Evolutionary conservation across 73 alveolate species (phyloP), one percentile per base, ranked within the genome.

Genomic region (Durusdinium trenchii): DNA sequence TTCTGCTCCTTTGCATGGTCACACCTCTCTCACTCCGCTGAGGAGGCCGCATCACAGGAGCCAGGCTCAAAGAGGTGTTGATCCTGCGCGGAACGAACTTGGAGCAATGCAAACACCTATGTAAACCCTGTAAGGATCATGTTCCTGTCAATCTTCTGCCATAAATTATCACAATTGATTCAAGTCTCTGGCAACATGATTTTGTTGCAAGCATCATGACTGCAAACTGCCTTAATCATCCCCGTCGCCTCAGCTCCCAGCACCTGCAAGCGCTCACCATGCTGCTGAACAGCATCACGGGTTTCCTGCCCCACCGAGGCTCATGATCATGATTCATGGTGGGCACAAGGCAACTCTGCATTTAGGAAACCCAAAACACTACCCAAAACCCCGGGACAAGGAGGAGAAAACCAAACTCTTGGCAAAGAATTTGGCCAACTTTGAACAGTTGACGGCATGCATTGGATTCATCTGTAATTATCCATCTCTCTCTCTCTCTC

Each of bases 61-160:
- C 87, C 87, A 9, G 87, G 62, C 87, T 78, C 54, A 26, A 78
- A 78, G 42, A 78, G 61, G 12, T 78, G 62, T 40, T 78, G 87
- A 42, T 78, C 87, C 87, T 78, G 81, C 73, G 30, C 69, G 23
- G 23, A 57, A 57, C 23, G 23, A 57, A 57, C 69, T 16, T 57
- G 23, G 12, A 23, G 23, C 12, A 16, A 57, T 57, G 69, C 12
- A 57, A 16, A 57, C 23, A 57, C 23, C 12, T 16, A 23, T 57
- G 12, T 57, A 57, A 16, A 57, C 23, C 12, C 23, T 23, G n/a
- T n/a, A n/a, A n/a, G n/a, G n/a, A n/a, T n/a, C n/a, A n/a, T n/a
- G n/a, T n/a, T n/a, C n/a, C n/a, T n/a, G n/a, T n/a, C n/a, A n/a
- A n/a, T n/a, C n/a, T n/a, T n/a, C n/a, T n/a, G n/a, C n/a, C n/a